Conservation (phyloP, 176 grass and related monocot species). For the Cocos nucifera region DNA sequence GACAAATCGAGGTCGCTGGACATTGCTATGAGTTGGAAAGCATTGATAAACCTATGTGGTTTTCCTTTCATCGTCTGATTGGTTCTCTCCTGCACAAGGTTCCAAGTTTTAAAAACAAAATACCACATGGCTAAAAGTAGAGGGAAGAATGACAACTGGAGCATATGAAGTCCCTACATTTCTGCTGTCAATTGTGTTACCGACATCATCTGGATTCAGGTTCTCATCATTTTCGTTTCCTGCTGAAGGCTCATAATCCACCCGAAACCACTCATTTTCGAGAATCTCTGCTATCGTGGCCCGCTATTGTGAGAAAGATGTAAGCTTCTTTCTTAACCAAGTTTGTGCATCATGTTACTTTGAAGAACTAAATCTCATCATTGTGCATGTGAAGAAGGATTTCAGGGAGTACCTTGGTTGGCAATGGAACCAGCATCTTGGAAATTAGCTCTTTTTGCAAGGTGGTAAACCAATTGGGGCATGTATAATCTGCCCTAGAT, state of each 20-base stretch:
- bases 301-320: conserved; percentile 30
- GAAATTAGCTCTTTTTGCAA: conserved; percentile 55
- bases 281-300: conserved; percentile 52
- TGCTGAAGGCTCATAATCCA: conserved; percentile 26
- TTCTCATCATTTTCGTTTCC: conserved; percentile 21
- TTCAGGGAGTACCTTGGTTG: conserved; percentile 27
- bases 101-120: not conserved
- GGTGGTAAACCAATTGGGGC: conserved; percentile 41
- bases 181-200: not conserved
- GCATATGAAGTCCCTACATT: not conserved
- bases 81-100: conserved; percentile 15
- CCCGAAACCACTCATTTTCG: conserved; percentile 47
- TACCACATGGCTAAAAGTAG: not conserved
- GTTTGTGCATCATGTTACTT: not conserved
- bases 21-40: conserved; percentile 53
- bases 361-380: not conserved
- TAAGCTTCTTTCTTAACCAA: conserved; percentile 17
- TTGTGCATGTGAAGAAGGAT: conserved; percentile 1
- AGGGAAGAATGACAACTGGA: not conserved
- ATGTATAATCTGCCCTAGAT: conserved; percentile 50
- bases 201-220: conserved; percentile 21
- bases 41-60: conserved; percentile 36
- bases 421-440: conserved; percentile 48
- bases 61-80: conserved; percentile 7
- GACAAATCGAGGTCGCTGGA: conserved; percentile 59